Evolutionary conservation across 2,329 filamentous ascomycete species (phyloP).

Genomic region (Fusarium pseudograminearum): DNA sequence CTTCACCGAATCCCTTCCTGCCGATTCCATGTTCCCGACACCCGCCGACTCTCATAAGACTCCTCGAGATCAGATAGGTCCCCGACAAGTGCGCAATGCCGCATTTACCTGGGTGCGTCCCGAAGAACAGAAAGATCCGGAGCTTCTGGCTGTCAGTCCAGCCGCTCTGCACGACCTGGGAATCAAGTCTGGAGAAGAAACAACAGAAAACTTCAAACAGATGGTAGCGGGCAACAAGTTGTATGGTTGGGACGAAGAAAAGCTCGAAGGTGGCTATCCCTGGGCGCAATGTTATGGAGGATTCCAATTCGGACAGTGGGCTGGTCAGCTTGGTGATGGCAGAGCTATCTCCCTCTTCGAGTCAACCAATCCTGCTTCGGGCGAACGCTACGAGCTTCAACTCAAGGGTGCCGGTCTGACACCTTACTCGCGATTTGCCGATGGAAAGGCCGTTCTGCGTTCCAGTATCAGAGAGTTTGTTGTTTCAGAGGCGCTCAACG

Average conservation of each 20-base stretch:
- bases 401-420: constrained; percentile 94
- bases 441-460: constrained; percentile 91
- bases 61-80: constrained; percentile 79
- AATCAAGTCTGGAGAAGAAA: constrained; percentile 74
- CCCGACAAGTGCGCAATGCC: constrained; percentile 85
- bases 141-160: constrained; percentile 84
- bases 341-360: constrained; percentile 96
- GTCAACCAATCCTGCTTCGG: constrained; percentile 77
- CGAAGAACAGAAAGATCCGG: constrained; percentile 75
- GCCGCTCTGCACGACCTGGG: constrained; percentile 86
- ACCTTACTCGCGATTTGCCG: constrained; percentile 95
- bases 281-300: constrained; percentile 99
- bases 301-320: constrained; percentile 85
- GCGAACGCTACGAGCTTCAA: constrained; percentile 87
- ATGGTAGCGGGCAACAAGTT: constrained; percentile 86
- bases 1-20: constrained; percentile 75
- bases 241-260: constrained; percentile 79
- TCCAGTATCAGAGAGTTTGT: constrained; percentile 96
- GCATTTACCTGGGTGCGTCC: constrained; percentile 93
- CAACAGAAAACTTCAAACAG: constrained; percentile 79
- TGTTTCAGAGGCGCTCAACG: constrained; percentile 89
- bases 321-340: constrained; percentile 94
- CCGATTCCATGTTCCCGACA: constrained; percentile 83
- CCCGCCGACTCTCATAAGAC: constrained; percentile 85
- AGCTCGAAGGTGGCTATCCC: constrained; percentile 80